phyloP scores from a whole-genome alignment of 2,329 filamentous ascomycete species.

The Colletotrichum sp. region DNA sequence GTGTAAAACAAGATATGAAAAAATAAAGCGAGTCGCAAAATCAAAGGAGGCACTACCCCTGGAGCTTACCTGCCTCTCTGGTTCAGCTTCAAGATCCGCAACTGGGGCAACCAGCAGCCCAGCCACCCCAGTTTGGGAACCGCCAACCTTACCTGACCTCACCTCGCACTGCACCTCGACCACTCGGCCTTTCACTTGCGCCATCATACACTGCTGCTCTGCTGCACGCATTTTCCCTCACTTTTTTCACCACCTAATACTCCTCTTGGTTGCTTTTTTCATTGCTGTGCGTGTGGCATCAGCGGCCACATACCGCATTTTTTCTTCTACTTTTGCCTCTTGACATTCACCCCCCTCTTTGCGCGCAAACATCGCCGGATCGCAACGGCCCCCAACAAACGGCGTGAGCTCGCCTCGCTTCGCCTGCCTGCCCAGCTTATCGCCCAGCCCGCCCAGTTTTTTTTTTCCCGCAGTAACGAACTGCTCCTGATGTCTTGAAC shows the following conservation, averaged over 20 bases:
- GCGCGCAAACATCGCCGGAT: slow-evolving; percentile 12
- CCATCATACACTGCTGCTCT: neutral
- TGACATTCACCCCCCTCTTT: neutral
- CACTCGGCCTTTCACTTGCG: slow-evolving; percentile 9
- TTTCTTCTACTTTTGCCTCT: neutral
- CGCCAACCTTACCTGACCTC: neutral
- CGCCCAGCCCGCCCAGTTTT: slow-evolving; percentile 19
- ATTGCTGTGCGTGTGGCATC: slow-evolving; percentile 7
- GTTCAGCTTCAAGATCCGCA: slow-evolving; percentile 19
- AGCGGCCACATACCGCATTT: neutral
- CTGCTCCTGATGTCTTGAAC: slow-evolving; percentile 20
- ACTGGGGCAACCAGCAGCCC: slow-evolving; percentile 11
- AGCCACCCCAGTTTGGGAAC: slow-evolving; percentile 20
- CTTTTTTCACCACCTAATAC: neutral
- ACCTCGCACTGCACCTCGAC: neutral
- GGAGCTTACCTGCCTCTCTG: slow-evolving; percentile 3
- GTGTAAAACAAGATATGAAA: neutral
- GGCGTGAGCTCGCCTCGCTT: slow-evolving; percentile 4
- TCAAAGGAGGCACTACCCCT: neutral
- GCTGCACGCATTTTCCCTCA: neutral
- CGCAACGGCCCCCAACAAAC: neutral
- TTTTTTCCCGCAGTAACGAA: slow-evolving; percentile 16
- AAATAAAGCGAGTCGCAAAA: neutral
- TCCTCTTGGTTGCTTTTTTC: slow-evolving; percentile 1
- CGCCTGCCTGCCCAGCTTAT: slow-evolving; percentile 4